These are phyloP conservation scores for Wickerhamomyces sp. DNA, from an alignment of 1,139 yeast genomes.

Conservation along the genomic window DNA sequence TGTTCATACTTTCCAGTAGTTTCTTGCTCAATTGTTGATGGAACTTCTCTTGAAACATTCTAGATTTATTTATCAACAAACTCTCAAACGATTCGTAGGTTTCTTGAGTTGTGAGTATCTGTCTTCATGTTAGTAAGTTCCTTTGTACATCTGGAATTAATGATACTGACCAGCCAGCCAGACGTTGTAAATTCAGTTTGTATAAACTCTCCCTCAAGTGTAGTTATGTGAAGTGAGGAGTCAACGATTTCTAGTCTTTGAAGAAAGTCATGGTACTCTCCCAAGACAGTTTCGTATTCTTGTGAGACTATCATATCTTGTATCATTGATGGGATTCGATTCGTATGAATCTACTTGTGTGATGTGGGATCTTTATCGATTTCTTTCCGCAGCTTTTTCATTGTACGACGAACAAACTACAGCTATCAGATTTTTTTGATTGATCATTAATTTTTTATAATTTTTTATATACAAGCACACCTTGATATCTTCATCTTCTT, in stretches of 20 bases:
- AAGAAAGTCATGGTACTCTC: constrained; percentile 14
- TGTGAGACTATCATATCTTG: background rate
- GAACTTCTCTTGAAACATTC: constrained; percentile 31
- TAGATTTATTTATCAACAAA: constrained; percentile 37
- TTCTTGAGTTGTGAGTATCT: background rate
- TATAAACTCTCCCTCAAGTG: constrained; percentile 21
- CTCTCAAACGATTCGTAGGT: constrained; percentile 43
- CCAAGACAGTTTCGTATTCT: constrained; percentile 7
- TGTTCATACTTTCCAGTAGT: background rate
- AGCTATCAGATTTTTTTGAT: no score
- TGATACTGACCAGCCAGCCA: constrained; percentile 25
- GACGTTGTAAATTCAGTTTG: constrained; percentile 15
- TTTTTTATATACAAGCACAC: no score
- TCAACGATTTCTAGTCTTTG: background rate
- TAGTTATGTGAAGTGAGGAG: constrained; percentile 13
- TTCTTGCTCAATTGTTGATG: constrained; percentile 23
- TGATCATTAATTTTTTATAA: no score
- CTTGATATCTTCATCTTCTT: constrained; percentile 7
- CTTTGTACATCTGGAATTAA: background rate
- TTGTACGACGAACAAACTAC: no score
- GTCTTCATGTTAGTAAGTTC: no score
- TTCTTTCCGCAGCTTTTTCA: no score
- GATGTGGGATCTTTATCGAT: no score
- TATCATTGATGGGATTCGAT: no score
- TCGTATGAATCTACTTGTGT: no score